phyloP scores from a whole-genome alignment of 768 basidiomycete species.

The Podaxis sp. region DNA sequence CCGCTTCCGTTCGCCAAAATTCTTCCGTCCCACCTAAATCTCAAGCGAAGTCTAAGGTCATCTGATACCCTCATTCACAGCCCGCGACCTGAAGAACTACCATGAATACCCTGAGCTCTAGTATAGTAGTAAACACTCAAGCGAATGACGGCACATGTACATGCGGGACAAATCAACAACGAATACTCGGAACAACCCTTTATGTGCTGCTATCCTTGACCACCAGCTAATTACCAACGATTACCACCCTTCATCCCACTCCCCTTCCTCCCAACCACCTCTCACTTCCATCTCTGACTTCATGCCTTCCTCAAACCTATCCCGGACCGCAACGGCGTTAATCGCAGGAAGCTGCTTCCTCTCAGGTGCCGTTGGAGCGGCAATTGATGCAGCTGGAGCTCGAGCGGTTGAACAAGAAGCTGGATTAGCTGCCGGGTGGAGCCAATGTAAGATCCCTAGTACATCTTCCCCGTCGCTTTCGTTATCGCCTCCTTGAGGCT shows the following conservation, averaged over 20 bases:
- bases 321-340: background rate
- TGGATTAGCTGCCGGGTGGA: background rate
- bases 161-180: background rate
- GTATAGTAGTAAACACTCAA: background rate
- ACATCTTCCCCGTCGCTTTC: background rate
- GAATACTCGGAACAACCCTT: background rate
- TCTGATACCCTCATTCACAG: background rate
- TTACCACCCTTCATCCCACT: background rate
- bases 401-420: background rate
- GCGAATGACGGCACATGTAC: background rate
- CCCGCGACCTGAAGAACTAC: background rate
- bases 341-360: conserved; percentile 2
- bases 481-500: background rate
- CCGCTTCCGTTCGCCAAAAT: background rate
- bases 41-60: background rate
- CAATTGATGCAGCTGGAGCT: conserved; percentile 2
- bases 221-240: background rate
- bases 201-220: background rate
- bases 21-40: background rate
- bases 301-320: background rate
- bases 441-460: conserved; percentile 4
- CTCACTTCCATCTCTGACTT: background rate
- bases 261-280: background rate
- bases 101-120: background rate
- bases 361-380: background rate